Base-by-base conservation (phyloP, 2,329 filamentous ascomycete species). In the Neonectria faginata region DNA sequence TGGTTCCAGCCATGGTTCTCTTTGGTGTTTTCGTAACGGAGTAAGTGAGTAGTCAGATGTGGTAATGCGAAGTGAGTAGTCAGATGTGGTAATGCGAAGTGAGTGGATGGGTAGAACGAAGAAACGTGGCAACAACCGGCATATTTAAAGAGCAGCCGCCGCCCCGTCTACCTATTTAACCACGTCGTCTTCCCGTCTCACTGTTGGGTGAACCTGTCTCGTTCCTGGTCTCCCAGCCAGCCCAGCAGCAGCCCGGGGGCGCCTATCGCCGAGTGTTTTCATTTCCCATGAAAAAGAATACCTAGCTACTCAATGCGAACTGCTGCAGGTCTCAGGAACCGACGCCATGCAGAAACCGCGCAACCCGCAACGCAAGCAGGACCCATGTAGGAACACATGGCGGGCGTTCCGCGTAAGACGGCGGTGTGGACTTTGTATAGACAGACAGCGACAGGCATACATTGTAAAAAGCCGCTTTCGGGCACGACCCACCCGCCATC, bases 1-100 rank as follows among this genome's bases (percentile, higher is more conserved):
- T n/a, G 22, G 53, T 16, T 18, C 29, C 25, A 51, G 62, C 42
- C 68, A 72, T 72, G 4, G 1, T 58, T 25, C 6, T 41, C 27
- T 29, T 10, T 29, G 5, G 45, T 27, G 45, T 31, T 31, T 29
- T 57, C 25, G 22, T 60, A 33, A 7, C 9, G 29, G 29, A 29
- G 29, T 29, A 25, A 25, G 25, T 5, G 6, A 25, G 25, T 25
- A 6, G 25, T 25, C 25, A 6, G 25, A 3, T 29, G 9, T 29
- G 29, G 29, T 25, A 10, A 29, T 20, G 48, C 36, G 27, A 51
- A 61, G 18, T 31, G 39, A 61, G 18, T 31, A 6, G 25, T 25
- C 25, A 6, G 25, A 3, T 29, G 9, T 29, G 29, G 29, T 25
- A 10, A 29, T 20, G 48, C 36, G 27, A 51, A 61, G 18, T 31